A percentile compares a stretch with the other conserved stretches of the same genome.
These are phyloP conservation scores for Orbilia brochopaga DNA, from an alignment of 2,329 filamentous ascomycete genomes.

Conservation along the genomic window DNA sequence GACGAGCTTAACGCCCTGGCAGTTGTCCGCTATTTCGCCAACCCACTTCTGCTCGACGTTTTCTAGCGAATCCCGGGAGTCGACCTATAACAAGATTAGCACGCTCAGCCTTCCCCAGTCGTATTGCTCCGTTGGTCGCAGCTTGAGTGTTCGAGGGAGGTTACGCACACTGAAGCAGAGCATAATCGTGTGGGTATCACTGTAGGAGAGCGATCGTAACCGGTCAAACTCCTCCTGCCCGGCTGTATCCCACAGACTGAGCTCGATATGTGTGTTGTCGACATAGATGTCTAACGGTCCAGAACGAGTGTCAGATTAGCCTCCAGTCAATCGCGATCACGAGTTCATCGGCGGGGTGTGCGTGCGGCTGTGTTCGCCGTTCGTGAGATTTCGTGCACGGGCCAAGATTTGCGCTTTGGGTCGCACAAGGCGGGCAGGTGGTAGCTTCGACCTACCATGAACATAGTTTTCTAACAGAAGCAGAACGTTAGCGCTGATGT, in stretches of 20 bases:
- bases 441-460: slow-evolving; percentile 70
- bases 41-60: slow-evolving; percentile 99
- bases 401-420: slow-evolving; percentile 36
- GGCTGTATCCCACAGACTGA: slow-evolving; percentile 97
- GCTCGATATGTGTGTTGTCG: slow-evolving; percentile 93
- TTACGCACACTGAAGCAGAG: slow-evolving; percentile 83
- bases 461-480: slow-evolving; percentile 82
- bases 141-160: slow-evolving; percentile 1
- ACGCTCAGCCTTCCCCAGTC: background rate
- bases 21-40: slow-evolving; percentile 96
- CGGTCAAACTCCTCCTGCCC: slow-evolving; percentile 99
- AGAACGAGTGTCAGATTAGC: slow-evolving; percentile 14
- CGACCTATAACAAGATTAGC: slow-evolving; percentile 65
- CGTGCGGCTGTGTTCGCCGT: slow-evolving; percentile 23
- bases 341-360: slow-evolving; percentile 3
- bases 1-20: slow-evolving; percentile 90
- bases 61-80: slow-evolving; percentile 93
- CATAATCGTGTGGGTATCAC: slow-evolving; percentile 98
- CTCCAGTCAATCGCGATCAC: slow-evolving; percentile 7
- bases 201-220: slow-evolving; percentile 91
- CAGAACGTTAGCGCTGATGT: slow-evolving; percentile 12
- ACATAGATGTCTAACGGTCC: slow-evolving; percentile 83
- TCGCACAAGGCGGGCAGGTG: slow-evolving; percentile 16
- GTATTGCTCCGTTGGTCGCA: slow-evolving; percentile 7
- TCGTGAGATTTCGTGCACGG: slow-evolving; percentile 12